Conservation (phyloP, 2,329 filamentous ascomycete species). For the Trichoderma breve region DNA sequence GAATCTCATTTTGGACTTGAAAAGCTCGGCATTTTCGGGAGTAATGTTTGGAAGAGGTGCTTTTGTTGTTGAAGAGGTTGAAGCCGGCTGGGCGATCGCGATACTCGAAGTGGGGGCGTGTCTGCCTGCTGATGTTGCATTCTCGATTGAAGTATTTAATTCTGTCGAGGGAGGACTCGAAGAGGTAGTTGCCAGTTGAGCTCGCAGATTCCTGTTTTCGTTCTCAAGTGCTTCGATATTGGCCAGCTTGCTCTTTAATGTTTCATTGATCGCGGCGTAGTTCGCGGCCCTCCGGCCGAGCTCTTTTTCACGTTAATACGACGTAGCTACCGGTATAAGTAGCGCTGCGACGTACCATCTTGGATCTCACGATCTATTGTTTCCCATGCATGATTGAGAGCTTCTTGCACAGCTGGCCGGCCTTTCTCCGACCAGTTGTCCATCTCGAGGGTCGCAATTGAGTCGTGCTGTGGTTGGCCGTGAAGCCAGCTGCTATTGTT, state of each 20-base stretch:
- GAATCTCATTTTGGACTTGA: constrained; percentile 41
- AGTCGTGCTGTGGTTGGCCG: background rate
- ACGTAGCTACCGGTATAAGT: constrained; percentile 12
- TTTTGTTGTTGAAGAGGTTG: background rate
- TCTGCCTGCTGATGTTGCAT: background rate
- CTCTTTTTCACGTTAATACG: constrained; percentile 15
- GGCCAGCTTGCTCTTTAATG: constrained; percentile 20
- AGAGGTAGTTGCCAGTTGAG: constrained; percentile 31
- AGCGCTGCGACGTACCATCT: constrained; percentile 32
- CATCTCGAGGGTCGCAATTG: constrained; percentile 30
- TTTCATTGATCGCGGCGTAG: background rate
- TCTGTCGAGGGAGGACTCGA: background rate
- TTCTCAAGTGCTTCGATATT: constrained; percentile 38
- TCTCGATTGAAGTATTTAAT: background rate
- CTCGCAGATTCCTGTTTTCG: constrained; percentile 43
- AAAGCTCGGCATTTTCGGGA: constrained; percentile 31
- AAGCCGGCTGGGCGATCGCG: background rate
- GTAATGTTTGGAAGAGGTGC: background rate
- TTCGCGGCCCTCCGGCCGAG: background rate
- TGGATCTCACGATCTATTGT: constrained; percentile 39
- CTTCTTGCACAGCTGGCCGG: constrained; percentile 41
- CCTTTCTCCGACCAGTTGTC: constrained; percentile 41
- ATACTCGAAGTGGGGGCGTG: background rate
- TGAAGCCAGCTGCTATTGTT: background rate
- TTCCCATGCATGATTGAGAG: constrained; percentile 40